phyloP scores from a whole-genome alignment of 805 yeast species.

The Saccharomycopsis capsularis region DNA sequence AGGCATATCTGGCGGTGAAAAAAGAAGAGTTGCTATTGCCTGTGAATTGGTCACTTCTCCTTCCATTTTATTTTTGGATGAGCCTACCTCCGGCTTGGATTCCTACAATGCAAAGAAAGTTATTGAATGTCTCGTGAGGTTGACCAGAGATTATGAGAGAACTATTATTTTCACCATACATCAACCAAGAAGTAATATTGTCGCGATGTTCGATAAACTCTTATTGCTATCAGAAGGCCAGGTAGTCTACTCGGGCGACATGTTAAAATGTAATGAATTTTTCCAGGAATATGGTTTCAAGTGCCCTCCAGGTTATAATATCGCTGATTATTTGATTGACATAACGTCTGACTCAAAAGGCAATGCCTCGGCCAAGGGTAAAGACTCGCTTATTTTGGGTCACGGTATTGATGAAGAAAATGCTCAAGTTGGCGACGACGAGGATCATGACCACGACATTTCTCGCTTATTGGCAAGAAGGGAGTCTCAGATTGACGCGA shows the following conservation, averaged over 20 bases:
- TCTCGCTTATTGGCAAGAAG: slow-evolving; percentile 24
- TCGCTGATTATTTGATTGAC: slow-evolving; percentile 91
- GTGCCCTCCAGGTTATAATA: slow-evolving; percentile 86
- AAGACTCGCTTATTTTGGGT: slow-evolving; percentile 14
- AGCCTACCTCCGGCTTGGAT: slow-evolving; percentile 94
- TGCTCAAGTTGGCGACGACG: slow-evolving; percentile 24
- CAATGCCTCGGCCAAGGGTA: slow-evolving; percentile 16
- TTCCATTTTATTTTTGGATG: slow-evolving; percentile 74
- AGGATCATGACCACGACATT: slow-evolving; percentile 29
- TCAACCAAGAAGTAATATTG: slow-evolving; percentile 95
- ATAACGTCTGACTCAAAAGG: slow-evolving; percentile 59
- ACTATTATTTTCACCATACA: slow-evolving; percentile 92
- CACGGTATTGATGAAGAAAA: slow-evolving; percentile 28
- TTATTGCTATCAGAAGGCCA: slow-evolving; percentile 78
- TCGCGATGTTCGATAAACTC: slow-evolving; percentile 79
- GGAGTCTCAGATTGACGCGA: slow-evolving; percentile 42
- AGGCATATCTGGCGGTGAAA: slow-evolving; percentile 93
- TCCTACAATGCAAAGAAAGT: slow-evolving; percentile 91
- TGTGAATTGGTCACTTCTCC: slow-evolving; percentile 91
- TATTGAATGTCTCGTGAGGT: slow-evolving; percentile 70
- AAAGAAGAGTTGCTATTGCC: slow-evolving; percentile 86
- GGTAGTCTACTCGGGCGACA: slow-evolving; percentile 82
- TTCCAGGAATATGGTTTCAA: slow-evolving; percentile 67
- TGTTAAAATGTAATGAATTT: slow-evolving; percentile 65
- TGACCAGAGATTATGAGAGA: slow-evolving; percentile 75